phyloP scores from a whole-genome alignment of 2,329 filamentous ascomycete genomes.

The Acephala macrosclerotiorum region DNA sequence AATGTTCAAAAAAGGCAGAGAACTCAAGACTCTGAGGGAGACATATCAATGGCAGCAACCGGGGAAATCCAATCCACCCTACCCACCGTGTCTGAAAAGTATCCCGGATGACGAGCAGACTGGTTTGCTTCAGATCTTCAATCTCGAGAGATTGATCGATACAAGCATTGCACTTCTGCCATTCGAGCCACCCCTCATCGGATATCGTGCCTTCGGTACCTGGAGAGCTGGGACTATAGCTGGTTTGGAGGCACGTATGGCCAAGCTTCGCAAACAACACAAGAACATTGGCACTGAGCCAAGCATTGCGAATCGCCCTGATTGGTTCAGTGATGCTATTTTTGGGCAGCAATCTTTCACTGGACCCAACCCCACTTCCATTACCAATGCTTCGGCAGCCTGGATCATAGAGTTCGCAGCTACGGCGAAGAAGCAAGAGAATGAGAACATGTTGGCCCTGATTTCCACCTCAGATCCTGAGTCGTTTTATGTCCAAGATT shows the following conservation, averaged over 20 bases:
- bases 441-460: constrained; percentile 23
- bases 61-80: constrained; percentile 20
- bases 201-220: constrained; percentile 15
- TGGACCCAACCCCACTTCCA: constrained; percentile 44
- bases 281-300: constrained; percentile 7
- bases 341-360: constrained; percentile 51
- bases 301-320: constrained; percentile 13
- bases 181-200: constrained; percentile 32
- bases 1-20: not conserved
- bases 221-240: constrained; percentile 24
- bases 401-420: constrained; percentile 35
- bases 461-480: constrained; percentile 21
- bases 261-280: not conserved
- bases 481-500: constrained; percentile 39
- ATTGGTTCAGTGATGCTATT: constrained; percentile 43
- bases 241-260: constrained; percentile 18
- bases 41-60: constrained; percentile 19
- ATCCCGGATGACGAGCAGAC: constrained; percentile 37
- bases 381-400: constrained; percentile 25
- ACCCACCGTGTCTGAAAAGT: constrained; percentile 42
- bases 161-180: constrained; percentile 33
- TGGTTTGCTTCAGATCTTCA: constrained; percentile 39
- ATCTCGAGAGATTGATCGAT: constrained; percentile 38
- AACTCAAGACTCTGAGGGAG: not conserved
- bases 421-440: constrained; percentile 26